Conservation (phyloP, 805 yeast species). For the Pichia exigua region DNA sequence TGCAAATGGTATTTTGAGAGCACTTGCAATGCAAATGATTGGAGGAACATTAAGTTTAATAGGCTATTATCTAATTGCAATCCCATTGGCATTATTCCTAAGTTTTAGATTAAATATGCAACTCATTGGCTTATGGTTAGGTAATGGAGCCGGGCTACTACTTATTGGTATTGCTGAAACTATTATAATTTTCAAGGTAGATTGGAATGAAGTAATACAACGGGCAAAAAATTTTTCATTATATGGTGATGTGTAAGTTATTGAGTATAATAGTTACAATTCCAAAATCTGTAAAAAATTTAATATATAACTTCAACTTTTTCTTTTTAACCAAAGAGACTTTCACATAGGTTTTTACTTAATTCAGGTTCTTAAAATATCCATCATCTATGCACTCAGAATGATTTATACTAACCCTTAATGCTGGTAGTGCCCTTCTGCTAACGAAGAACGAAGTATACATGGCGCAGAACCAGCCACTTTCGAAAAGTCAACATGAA, state of each 20-base stretch:
- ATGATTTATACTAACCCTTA: too few relatives aligned
- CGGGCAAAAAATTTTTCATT: slow-evolving; percentile 16
- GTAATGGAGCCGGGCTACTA: slow-evolving; percentile 58
- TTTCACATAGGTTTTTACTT: too few relatives aligned
- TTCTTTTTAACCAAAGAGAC: too few relatives aligned
- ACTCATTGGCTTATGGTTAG: slow-evolving; percentile 66
- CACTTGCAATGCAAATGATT: slow-evolving; percentile 66
- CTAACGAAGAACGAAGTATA: neutral
- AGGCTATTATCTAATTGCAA: slow-evolving; percentile 63
- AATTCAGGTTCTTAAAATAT: too few relatives aligned
- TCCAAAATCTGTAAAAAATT: too few relatives aligned
- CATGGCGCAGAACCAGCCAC: neutral
- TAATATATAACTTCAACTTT: too few relatives aligned
- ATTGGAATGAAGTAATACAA: slow-evolving; percentile 45
- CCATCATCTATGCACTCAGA: too few relatives aligned
- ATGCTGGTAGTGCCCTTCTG: neutral
- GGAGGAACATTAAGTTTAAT: slow-evolving; percentile 65
- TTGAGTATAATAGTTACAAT: too few relatives aligned
- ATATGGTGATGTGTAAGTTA: slow-evolving; percentile 1
- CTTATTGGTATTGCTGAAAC: slow-evolving; percentile 45
- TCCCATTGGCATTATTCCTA: slow-evolving; percentile 58
- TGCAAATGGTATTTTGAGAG: slow-evolving; percentile 66
- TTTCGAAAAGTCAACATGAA: neutral
- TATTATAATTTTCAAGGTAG: slow-evolving; percentile 36
- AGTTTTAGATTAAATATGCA: slow-evolving; percentile 42